Conservation (phyloP, 2,329 filamentous ascomycete species). For the Fusarium pseudocircinatum region DNA sequence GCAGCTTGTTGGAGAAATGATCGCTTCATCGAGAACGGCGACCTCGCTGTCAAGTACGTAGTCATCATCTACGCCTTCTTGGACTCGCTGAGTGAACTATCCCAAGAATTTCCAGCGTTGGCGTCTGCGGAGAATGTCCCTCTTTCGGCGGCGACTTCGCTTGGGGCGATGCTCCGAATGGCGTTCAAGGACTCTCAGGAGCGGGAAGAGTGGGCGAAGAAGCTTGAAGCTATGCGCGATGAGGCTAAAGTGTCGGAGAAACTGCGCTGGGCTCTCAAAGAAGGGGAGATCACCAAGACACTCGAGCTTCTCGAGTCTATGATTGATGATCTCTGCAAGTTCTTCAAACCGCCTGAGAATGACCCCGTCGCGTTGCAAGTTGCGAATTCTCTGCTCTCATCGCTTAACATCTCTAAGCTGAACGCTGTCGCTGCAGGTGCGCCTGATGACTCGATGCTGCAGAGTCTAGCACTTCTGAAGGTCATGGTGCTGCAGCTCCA, state of each 20-base stretch:
- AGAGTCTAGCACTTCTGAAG: background rate
- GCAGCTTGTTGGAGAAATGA: background rate
- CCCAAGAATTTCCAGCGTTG: background rate
- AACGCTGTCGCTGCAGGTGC: background rate
- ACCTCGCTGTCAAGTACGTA: background rate
- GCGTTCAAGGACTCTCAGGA: background rate
- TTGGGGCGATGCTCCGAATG: background rate
- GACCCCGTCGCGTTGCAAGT: background rate
- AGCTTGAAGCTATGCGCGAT: background rate
- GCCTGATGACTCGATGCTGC: background rate
- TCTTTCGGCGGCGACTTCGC: background rate
- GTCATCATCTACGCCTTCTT: background rate
- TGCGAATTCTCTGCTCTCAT: background rate
- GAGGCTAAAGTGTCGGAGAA: background rate
- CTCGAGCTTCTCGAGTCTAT: accelerated
- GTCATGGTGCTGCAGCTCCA: background rate
- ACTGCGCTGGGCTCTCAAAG: background rate
- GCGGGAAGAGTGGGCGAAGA: background rate
- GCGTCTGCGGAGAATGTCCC: background rate
- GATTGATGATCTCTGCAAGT: background rate
- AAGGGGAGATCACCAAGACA: background rate
- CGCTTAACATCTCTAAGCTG: accelerated
- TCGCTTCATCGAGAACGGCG: background rate
- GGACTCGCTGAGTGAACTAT: accelerated
- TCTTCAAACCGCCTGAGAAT: background rate